Evolutionary conservation across 1,284 basidiomycete genomes (phyloP), one percentile per base, ranked within the genome.

Genomic region (Marasmius tenuissimus): DNA sequence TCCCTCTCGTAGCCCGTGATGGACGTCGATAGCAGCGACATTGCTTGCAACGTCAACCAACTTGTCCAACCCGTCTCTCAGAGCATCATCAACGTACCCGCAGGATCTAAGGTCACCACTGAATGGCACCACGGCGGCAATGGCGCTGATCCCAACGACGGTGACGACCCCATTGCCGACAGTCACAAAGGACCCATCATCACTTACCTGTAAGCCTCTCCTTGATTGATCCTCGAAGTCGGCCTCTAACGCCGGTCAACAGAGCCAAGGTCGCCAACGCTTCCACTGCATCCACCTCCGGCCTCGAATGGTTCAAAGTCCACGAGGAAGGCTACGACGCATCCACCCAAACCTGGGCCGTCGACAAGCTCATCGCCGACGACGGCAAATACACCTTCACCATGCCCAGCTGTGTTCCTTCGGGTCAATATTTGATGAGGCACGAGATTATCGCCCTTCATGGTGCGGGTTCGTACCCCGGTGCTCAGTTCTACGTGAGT

Each of bases 21-120:
- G 39, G 80, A 85, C 65, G 81, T 85, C 5, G 82, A 77, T 4
- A 84, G 82, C 0, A 84, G 83, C 70, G 79, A 85, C 67, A 56
- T 86, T 50, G 84, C 84, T 61, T 85, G 84, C 74, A 86, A 86
- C 61, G 84, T 85, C 68, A 86, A 85, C 69, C 83, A 83, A 0
- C 85, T 82, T 70, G 79, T 84, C 72, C 73, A 80, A 67, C 81
- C 82, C 10, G 71, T 88, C 63, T 77, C 85, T 52, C 70, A 76
- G 58, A 67, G 76, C 14, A 70, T 87, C 68, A 78, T 89, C 72
- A 71, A 73, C 42, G 79, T 84, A 34, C 72, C 86, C 57, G 76
- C 82, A 61, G 84, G 84, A 16, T 68, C 80, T 9, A 74, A 75
- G 62, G 77, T 85, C n/a, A 84, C 81, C 8, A 78, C 83, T 11